Base-by-base conservation (phyloP, 305 asterid species). In the Fraxinus xanthoxyloides region DNA sequence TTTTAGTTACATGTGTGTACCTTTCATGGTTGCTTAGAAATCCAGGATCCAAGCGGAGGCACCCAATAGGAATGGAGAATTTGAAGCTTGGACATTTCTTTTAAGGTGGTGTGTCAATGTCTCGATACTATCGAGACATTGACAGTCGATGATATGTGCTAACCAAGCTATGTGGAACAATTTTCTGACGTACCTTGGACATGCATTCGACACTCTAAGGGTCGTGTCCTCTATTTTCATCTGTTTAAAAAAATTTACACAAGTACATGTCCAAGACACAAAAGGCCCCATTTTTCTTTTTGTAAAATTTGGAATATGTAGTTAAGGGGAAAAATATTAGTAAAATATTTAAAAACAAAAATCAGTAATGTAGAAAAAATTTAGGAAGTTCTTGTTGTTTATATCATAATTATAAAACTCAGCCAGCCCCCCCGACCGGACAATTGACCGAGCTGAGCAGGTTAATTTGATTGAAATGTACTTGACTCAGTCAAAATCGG, bases 41-140 rank as follows among this genome's bases (percentile, higher is more conserved):
- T 84, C 82, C 77, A 79, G 85, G 80, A 38, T 76, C 79, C 70
- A 63, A n/a, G 46, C 31, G 59, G 70, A 74, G 76, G 72, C 82
- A 79, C 43, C 82, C 86, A 79, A 67, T 87, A 10, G 79, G 81
- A 77, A 72, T 80, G 38, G 48, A 12, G 17, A 65, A n/a, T 43
- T 4, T 12, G 5, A 43, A 43, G 54, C 54, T 8, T 38, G 54
- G n/a, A 12, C 54, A 43, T 13, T 43, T 4, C n/a, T 43, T 3
- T 43, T 9, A 48, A 8, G 17, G 19, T 24, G 3, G 73, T 5
- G 35, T 10, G 73, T 17, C 5, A 4, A 1, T 48, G 0, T 0
- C n/a, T 48, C 19, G 1, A 48, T 48, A 48, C 21, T 48, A 48
- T 48, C 4, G 61, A 0, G 21, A 48, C 0, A 5, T 15, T 48